phyloP scores from a whole-genome alignment of 768 basidiomycete genomes.

The Amanita inopinata region DNA sequence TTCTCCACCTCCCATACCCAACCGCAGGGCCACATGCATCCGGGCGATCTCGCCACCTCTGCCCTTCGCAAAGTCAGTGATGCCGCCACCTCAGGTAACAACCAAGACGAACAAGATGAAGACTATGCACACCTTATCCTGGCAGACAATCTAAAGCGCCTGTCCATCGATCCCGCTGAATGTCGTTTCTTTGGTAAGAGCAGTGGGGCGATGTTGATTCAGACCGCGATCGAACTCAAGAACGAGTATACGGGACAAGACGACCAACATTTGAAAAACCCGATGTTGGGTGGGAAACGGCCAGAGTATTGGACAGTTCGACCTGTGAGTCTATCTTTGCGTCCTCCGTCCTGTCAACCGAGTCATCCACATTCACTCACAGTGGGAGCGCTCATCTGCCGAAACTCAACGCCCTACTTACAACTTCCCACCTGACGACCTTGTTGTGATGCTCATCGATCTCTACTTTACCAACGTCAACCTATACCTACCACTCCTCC shows the following conservation, averaged over 20 bases:
- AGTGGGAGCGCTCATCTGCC: conserved; percentile 29
- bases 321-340: conserved; percentile 20
- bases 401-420: conserved; percentile 18
- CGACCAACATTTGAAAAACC: conserved; percentile 11
- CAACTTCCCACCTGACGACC: conserved; percentile 40
- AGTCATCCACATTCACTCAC: not conserved
- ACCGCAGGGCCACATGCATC: not conserved
- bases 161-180: conserved; percentile 25
- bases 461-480: conserved; percentile 57
- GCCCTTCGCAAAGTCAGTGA: conserved; percentile 23
- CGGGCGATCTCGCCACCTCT: conserved; percentile 22
- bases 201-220: conserved; percentile 44
- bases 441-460: conserved; percentile 43
- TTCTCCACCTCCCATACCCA: not conserved
- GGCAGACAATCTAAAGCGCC: conserved; percentile 24
- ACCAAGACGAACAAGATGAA: conserved; percentile 25
- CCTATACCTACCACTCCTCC: conserved; percentile 56
- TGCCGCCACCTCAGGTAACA: no score
- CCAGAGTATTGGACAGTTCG: conserved; percentile 29
- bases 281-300: conserved; percentile 16
- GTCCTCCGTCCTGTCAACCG: not conserved
- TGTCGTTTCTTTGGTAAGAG: conserved; percentile 47
- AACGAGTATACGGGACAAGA: conserved; percentile 39
- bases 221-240: conserved; percentile 49
- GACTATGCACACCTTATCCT: conserved; percentile 24